These are phyloP conservation scores for Pythium folliculosum DNA, from an alignment of 352 stramenopile species.

Conservation along the genomic window DNA sequence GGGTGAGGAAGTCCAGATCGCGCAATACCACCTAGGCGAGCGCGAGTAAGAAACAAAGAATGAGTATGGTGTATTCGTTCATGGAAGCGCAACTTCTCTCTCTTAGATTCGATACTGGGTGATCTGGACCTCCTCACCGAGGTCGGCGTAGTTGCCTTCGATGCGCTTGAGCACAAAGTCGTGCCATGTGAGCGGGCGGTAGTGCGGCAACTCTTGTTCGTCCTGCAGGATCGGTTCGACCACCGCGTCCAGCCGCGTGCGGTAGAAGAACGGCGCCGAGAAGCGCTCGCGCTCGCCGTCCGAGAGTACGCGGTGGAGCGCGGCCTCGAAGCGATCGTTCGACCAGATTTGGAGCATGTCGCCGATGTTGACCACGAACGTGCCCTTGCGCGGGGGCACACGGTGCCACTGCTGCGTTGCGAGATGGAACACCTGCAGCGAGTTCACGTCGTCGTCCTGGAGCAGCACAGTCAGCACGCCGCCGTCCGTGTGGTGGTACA, in stretches of 20 bases:
- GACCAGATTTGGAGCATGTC: conserved; percentile 70
- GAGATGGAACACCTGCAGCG: conserved; percentile 56
- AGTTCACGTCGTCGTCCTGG: conserved; percentile 63
- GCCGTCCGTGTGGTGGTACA: conserved; percentile 65
- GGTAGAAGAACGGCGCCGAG: conserved; percentile 69
- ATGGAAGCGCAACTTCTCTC: background rate
- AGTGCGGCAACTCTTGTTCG: conserved; percentile 43
- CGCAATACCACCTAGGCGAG: conserved; percentile 44
- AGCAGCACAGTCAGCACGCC: conserved; percentile 62
- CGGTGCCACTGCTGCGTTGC: conserved; percentile 48
- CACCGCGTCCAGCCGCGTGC: conserved; percentile 66
- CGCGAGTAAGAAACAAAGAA: background rate
- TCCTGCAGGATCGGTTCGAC: conserved; percentile 14
- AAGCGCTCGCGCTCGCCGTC: conserved; percentile 41
- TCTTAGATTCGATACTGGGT: conserved; percentile 52
- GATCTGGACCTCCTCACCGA: conserved; percentile 93
- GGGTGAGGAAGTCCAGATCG: conserved; percentile 92
- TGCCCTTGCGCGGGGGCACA: conserved; percentile 44
- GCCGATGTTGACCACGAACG: conserved; percentile 64
- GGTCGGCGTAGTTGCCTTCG: conserved; percentile 90
- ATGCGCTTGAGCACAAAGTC: conserved; percentile 89
- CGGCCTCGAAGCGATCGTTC: conserved; percentile 51
- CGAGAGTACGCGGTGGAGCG: conserved; percentile 55
- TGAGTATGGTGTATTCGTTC: background rate
- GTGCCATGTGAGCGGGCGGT: conserved; percentile 82